phyloP scores from a whole-genome alignment of 352 stramenopile species.

The Phytophthora palmivora region DNA sequence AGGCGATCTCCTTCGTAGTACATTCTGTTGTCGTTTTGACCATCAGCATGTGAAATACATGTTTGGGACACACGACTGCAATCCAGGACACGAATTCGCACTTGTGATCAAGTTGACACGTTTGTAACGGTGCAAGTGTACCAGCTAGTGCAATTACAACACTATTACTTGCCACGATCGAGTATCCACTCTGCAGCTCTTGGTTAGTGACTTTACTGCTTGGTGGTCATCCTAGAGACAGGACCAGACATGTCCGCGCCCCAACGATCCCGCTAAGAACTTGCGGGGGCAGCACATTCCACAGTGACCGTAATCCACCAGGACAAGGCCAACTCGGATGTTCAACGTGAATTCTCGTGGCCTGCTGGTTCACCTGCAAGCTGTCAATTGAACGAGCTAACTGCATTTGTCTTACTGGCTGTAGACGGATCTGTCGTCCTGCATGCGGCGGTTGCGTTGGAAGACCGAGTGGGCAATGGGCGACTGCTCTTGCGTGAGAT shows the following conservation, averaged over 20 bases:
- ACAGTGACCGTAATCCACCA: background rate
- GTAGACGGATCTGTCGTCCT: slow-evolving; percentile 22
- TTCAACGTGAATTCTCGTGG: too few relatives aligned
- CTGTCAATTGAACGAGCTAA: background rate
- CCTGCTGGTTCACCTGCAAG: too few relatives aligned
- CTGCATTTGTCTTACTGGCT: slow-evolving; percentile 13
- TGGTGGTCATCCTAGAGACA: slow-evolving; percentile 1
- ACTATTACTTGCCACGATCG: background rate
- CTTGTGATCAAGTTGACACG: slow-evolving; percentile 1
- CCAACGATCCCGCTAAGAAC: slow-evolving; percentile 4
- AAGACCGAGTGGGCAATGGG: slow-evolving; percentile 39
- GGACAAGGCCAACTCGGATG: too few relatives aligned
- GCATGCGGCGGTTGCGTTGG: slow-evolving; percentile 27
- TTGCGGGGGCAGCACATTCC: background rate
- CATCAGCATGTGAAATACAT: background rate
- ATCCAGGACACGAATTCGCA: background rate
- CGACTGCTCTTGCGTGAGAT: slow-evolving; percentile 49
- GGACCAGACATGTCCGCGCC: slow-evolving; percentile 1
- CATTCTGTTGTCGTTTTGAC: too few relatives aligned
- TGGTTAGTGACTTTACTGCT: too few relatives aligned
- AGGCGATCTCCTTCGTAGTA: too few relatives aligned
- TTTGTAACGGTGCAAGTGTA: background rate
- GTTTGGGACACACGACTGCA: background rate
- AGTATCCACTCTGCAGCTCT: slow-evolving; percentile 7
- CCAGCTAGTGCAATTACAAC: background rate